Percentiles rank a stretch among this genome's conserved stretches.
These are phyloP conservation scores for Tetrapyrgos nigripes DNA, from an alignment of 1,284 basidiomycete genomes.

Conservation along the genomic window DNA sequence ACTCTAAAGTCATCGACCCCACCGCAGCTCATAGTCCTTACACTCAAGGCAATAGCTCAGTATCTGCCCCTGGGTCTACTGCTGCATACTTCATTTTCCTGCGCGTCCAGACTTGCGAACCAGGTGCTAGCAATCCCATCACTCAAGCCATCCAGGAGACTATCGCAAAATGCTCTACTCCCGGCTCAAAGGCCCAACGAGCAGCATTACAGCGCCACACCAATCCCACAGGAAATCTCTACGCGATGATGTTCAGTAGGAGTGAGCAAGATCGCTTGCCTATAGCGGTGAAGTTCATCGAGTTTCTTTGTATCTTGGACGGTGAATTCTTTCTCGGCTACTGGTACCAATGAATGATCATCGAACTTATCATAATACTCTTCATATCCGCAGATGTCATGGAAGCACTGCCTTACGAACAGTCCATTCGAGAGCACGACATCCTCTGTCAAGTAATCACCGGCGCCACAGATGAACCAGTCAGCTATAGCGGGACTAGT, in stretches of 20 bases:
- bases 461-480: conserved; percentile 15
- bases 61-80: no score
- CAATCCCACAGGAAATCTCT: conserved; percentile 27
- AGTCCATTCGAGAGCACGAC: conserved; percentile 24
- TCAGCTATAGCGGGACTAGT: conserved; percentile 10
- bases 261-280: conserved; percentile 24
- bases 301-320: conserved; percentile 29
- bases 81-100: conserved; percentile 26
- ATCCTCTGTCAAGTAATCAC: conserved; percentile 26
- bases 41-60: no score
- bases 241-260: conserved; percentile 21
- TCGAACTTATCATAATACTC: no score
- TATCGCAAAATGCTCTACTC: conserved; percentile 23
- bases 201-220: conserved; percentile 26
- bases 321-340: conserved; percentile 16
- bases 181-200: conserved; percentile 21
- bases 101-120: conserved; percentile 21
- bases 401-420: conserved; percentile 25
- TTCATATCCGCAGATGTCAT: conserved; percentile 25
- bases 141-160: conserved; percentile 18
- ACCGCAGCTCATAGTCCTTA: no score
- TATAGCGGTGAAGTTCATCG: conserved; percentile 24
- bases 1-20: conserved; percentile 3
- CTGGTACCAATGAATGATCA: background rate
- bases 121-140: conserved; percentile 20